A percentile compares a stretch with the other conserved stretches of the same genome.
phyloP scores from a whole-genome alignment of 1,284 basidiomycete genomes.

The Irpex rosettiformis region DNA sequence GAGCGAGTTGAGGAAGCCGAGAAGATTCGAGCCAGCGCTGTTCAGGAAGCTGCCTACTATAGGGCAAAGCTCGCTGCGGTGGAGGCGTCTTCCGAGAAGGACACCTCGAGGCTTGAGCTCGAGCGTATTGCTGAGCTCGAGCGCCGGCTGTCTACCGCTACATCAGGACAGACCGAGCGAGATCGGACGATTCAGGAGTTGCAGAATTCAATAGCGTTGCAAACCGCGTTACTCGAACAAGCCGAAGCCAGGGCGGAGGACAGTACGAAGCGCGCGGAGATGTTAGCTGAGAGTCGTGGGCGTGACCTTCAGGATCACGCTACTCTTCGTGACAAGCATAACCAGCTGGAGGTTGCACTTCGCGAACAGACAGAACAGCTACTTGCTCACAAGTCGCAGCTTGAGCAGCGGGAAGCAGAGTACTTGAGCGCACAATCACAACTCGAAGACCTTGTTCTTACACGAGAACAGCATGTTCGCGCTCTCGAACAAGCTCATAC shows the following conservation, averaged over 20 bases:
- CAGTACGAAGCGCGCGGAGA: constrained; percentile 77
- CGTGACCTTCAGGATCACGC: constrained; percentile 68
- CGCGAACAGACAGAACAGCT: constrained; percentile 81
- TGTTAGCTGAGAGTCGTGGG: constrained; percentile 78
- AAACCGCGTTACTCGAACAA: constrained; percentile 76
- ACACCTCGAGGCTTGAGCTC: constrained; percentile 73
- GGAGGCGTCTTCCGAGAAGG: constrained; percentile 68
- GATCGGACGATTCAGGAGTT: constrained; percentile 75
- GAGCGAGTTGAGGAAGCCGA: constrained; percentile 82
- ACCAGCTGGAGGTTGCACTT: constrained; percentile 61
- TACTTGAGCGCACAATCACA: constrained; percentile 62
- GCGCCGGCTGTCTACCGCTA: constrained; percentile 63
- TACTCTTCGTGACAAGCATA: constrained; percentile 68
- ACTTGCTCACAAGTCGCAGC: constrained; percentile 69
- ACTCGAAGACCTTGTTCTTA: constrained; percentile 66
- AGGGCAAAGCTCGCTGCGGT: constrained; percentile 90
- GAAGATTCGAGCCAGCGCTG: constrained; percentile 71
- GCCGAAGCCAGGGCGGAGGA: constrained; percentile 83
- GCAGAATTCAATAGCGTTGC: constrained; percentile 68
- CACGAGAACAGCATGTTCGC: constrained; percentile 80
- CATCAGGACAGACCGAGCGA: constrained; percentile 65
- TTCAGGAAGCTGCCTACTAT: constrained; percentile 96
- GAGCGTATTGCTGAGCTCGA: constrained; percentile 84
- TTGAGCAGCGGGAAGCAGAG: constrained; percentile 82
- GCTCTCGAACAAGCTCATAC: constrained; percentile 83